These are phyloP conservation scores for Zasmidium citrigriseum DNA, from an alignment of 2,329 filamentous ascomycete species.

Conservation along the genomic window DNA sequence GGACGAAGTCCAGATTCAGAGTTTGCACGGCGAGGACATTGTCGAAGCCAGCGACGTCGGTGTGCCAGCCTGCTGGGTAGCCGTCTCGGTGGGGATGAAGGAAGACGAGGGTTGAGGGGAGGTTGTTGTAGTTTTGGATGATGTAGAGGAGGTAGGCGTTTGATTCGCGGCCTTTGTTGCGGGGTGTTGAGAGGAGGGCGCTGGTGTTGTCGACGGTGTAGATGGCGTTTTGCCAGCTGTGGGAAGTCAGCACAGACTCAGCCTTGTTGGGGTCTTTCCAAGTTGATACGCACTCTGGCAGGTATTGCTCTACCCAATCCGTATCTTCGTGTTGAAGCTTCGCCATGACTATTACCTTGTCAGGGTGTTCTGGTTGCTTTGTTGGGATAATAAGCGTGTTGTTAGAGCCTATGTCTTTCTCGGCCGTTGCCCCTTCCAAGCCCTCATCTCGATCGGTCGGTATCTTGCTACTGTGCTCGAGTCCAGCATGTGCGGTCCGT, in stretches of 20 bases:
- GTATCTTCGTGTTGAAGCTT: neutral
- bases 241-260: neutral
- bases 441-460: too few relatives aligned
- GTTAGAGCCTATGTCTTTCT: too few relatives aligned
- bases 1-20: constrained; percentile 14
- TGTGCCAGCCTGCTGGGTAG: constrained; percentile 13
- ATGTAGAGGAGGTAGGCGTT: constrained; percentile 63
- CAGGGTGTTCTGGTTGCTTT: too few relatives aligned
- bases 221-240: neutral
- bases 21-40: constrained; percentile 15
- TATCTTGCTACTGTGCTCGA: too few relatives aligned
- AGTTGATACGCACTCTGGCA: neutral
- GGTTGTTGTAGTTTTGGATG: constrained; percentile 60
- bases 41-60: constrained; percentile 13
- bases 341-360: neutral
- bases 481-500: too few relatives aligned
- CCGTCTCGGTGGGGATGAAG: constrained; percentile 49
- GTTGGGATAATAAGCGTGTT: too few relatives aligned
- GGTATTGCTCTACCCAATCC: neutral
- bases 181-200: constrained; percentile 51
- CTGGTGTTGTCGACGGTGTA: constrained; percentile 9
- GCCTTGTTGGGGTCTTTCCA: too few relatives aligned
- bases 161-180: constrained; percentile 63
- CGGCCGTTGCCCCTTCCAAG: too few relatives aligned
- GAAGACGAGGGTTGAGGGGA: constrained; percentile 61